Base-by-base conservation (phyloP, 2,329 filamentous ascomycete species). In the Celoporthe dispersa region DNA sequence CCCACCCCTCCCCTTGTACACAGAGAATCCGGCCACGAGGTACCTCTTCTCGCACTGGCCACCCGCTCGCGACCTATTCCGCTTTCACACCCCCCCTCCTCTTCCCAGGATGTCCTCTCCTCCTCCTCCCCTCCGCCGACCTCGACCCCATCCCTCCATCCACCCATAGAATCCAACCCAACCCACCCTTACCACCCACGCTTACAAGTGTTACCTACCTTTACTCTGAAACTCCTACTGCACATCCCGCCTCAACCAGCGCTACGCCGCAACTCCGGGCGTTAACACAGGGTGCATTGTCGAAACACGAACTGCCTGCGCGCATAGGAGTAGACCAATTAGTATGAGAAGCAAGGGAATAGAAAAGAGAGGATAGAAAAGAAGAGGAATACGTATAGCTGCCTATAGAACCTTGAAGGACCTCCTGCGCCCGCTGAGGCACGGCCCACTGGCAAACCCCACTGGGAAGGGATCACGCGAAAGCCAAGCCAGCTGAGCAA, bases 21-120 rank as follows among this genome's bases (percentile, higher is more conserved):
- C 51, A 44, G 64, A 44, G 60, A 59, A n/a, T 37, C 48, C 33
- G 22, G 53, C 22, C 37, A 57, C 35, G 48, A 60, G 41, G 39
- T 66, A 57, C 35, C 33, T 55, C 62, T 8, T 25, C 33, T 59
- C 39, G 65, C 65, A 67, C 65, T 67, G 65, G 65, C 65, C 65
- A 67, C 65, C 65, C 25, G 65, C 65, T 67, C 53, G 44, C 55
- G 70, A 68, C 68, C 62, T 5, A 67, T 71, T 69, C 70, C 70
- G 60, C 44, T 71, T 69, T 68, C 67, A n/a, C 22, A n/a, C 22
- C 12, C 55, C 31, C 60, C 64, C 31, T 59, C 48, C 35, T 37
- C 53, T 41, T 41, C 28, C 41, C 64, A 64, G 37, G 53, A 33
- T 14, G 28, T 16, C 5, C 16, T n/a, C 12, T 19, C 14, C 37